Conservation (phyloP, 2,329 filamentous ascomycete genomes). For the Ophiostoma novo-ulmi region DNA sequence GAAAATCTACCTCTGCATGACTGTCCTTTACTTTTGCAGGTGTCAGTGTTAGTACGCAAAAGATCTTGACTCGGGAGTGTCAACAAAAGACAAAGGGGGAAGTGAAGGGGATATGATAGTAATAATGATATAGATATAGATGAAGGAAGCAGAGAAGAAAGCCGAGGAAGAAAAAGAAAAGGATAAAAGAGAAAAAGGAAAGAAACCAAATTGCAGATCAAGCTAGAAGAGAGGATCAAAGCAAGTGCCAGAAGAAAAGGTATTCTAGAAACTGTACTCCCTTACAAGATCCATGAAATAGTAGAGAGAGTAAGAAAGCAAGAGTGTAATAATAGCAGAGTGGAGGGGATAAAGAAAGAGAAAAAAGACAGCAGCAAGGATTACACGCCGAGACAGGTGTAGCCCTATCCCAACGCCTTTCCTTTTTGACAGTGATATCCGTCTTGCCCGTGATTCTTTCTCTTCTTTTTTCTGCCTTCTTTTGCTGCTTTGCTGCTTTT, state of each 20-base stretch:
- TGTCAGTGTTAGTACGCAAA: background rate
- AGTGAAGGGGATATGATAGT: background rate
- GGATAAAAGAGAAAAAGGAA: background rate
- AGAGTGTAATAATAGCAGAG: background rate
- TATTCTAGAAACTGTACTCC: constrained; percentile 6
- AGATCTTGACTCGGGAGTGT: constrained; percentile 6
- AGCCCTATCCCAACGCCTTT: constrained; percentile 21
- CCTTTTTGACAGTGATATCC: constrained; percentile 11
- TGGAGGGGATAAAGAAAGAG: background rate
- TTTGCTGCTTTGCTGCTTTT: background rate
- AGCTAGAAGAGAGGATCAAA: background rate
- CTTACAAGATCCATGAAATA: background rate
- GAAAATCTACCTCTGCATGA: background rate
- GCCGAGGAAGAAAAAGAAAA: background rate
- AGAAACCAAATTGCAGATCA: background rate
- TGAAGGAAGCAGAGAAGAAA: background rate
- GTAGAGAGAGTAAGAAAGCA: too few species aligned
- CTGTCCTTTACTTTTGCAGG: background rate
- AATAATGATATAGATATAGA: background rate
- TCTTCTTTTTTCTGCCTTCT: background rate
- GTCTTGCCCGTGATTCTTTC: background rate
- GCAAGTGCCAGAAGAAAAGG: background rate
- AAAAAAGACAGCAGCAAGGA: background rate
- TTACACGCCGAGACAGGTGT: constrained; percentile 24
- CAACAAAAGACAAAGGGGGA: background rate